phyloP scores from a whole-genome alignment of 2,329 filamentous ascomycete genomes.

The Trichophyton benhamiae region DNA sequence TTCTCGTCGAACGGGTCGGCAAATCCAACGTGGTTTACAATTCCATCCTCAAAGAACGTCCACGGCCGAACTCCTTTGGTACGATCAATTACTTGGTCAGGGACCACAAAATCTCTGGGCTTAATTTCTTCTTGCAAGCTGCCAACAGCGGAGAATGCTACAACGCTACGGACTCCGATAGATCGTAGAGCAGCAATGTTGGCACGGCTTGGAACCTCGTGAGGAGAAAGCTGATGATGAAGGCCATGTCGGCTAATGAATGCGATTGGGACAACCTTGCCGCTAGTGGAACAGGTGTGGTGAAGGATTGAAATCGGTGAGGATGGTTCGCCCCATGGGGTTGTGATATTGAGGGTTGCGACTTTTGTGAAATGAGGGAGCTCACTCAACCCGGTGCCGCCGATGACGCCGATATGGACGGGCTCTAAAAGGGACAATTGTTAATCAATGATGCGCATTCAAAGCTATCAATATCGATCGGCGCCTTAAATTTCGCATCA shows the following conservation, averaged over 20 bases:
- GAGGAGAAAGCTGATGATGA: slow-evolving; percentile 79
- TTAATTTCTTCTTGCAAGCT: slow-evolving; percentile 84
- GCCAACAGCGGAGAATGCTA: slow-evolving; percentile 91
- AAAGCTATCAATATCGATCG: not conserved
- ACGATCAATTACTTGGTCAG: slow-evolving; percentile 92
- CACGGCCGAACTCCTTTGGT: slow-evolving; percentile 91
- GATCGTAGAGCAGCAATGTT: slow-evolving; percentile 95
- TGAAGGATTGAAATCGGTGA: slow-evolving; percentile 75
- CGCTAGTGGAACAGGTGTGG: slow-evolving; percentile 60
- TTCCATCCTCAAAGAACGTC: slow-evolving; percentile 74
- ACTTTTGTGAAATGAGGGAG: slow-evolving; percentile 79
- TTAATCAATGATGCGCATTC: not conserved
- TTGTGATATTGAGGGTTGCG: slow-evolving; percentile 61
- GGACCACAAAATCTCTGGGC: slow-evolving; percentile 91
- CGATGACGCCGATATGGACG: slow-evolving; percentile 78
- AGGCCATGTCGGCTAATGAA: slow-evolving; percentile 88
- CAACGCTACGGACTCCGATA: slow-evolving; percentile 77
- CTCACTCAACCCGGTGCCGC: slow-evolving; percentile 81
- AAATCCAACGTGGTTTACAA: slow-evolving; percentile 90
- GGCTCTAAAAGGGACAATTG: slow-evolving; percentile 29
- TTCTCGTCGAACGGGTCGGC: slow-evolving; percentile 83
- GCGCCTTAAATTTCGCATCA: not conserved
- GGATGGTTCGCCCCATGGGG: slow-evolving; percentile 77
- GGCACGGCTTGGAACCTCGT: slow-evolving; percentile 87
- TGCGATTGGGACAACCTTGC: slow-evolving; percentile 54